Base-by-base conservation (phyloP, 441 rosid species). In the Brassica hybrid region DNA sequence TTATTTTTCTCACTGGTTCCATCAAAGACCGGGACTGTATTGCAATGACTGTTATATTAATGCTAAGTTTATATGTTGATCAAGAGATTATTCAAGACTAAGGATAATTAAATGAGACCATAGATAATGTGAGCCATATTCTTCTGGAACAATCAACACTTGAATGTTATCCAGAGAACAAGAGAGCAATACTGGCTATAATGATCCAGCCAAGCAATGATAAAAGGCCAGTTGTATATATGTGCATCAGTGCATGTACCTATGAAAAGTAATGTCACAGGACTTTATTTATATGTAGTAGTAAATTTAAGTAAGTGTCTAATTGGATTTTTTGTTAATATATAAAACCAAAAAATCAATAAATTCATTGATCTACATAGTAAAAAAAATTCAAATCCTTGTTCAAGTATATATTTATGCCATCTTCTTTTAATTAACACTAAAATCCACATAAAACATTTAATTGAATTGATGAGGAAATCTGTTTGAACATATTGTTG, bases 91-190 rank as follows among this genome's bases (percentile, higher is more conserved):
- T 41, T 56, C 60, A 8, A 56, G 60, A 56, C 25, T 0, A 56
- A 56, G 12, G 60, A 17, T 1, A 17, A 56, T 6, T 56, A 56
- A 18, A 25, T 23, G 18, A 38, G 71, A 54, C 64, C 2, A 21
- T 3, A 32, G 32, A 69, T 11, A 56, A 69, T 9, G 38, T 56
- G 12, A 58, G 66, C 58, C 27, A 23, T 45, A 48, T 9, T 65
- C 38, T 65, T 56, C 10, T 57, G 11, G 48, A 75, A 25, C 67
- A 75, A 43, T 65, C 54, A 52, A 65, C 30, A 57, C 13, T 52
- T 64, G 16, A 64, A 52, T 65, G 56, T 73, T 64, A 50, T 21
- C 63, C 23, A 50, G 69, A 50, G 62, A 73, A 63, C 50, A 72
- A 60, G 67, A 54, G 59, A 43, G 75, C 30, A 52, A 21, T 6